Percentiles rank a stretch among this genome's conserved stretches.
phyloP scores from a whole-genome alignment of 148 eudicot genomes.

The Vaccinium corymbosum region DNA sequence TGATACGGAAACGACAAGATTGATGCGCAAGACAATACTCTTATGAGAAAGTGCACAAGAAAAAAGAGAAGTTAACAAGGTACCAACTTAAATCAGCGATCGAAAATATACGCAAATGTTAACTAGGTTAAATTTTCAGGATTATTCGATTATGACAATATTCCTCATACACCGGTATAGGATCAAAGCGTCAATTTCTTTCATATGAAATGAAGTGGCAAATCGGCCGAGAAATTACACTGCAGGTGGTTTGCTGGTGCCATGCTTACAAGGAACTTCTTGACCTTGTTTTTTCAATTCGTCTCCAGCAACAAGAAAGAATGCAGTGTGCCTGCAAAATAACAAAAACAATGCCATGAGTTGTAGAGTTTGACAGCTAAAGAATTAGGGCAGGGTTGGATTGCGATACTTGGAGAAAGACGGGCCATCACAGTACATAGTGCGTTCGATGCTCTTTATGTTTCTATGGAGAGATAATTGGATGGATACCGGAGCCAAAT shows the following conservation, averaged over 20 bases:
- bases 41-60: background rate
- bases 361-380: background rate
- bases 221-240: slow-evolving; percentile 14
- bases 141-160: background rate
- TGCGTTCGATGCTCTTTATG: background rate
- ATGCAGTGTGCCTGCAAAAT: slow-evolving; percentile 77
- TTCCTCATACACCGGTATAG: background rate
- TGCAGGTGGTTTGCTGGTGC: slow-evolving; percentile 34
- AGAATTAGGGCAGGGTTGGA: background rate
- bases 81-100: background rate
- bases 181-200: background rate
- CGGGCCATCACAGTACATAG: background rate
- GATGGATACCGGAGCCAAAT: background rate
- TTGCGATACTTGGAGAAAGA: background rate
- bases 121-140: background rate
- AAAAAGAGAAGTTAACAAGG: background rate
- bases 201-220: slow-evolving; percentile 7
- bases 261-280: slow-evolving; percentile 52
- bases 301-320: slow-evolving; percentile 91
- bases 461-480: background rate
- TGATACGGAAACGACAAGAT: too few relatives aligned
- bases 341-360: background rate
- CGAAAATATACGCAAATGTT: background rate
- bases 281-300: slow-evolving; percentile 61
- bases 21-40: too few relatives aligned